phyloP scores from a whole-genome alignment of 192 early-diverging fungal species.

The Rhizoclosmatium sp. region DNA sequence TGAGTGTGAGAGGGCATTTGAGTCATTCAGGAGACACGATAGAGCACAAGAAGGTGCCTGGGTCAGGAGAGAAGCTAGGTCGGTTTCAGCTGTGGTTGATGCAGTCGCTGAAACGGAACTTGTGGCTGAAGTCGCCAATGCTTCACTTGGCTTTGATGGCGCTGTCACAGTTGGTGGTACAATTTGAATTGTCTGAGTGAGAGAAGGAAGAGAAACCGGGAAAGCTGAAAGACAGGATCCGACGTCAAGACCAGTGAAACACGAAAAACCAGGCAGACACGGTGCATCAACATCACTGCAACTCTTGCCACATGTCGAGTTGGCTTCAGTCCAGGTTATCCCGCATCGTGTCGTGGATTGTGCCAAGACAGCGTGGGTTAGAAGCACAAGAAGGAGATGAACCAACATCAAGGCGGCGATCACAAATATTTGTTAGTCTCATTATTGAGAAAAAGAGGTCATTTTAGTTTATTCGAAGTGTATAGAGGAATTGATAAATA shows the following conservation, averaged over 20 bases:
- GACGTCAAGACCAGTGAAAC: neutral
- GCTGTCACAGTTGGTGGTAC: neutral
- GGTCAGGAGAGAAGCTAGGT: too few relatives aligned
- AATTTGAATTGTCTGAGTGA: neutral
- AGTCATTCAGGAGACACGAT: too few relatives aligned
- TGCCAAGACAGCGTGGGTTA: neutral
- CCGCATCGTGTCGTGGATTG: slow-evolving; percentile 3
- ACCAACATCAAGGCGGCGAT: neutral
- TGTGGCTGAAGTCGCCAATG: neutral
- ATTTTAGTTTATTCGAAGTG: neutral
- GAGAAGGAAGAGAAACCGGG: neutral
- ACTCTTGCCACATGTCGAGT: neutral
- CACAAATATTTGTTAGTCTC: neutral
- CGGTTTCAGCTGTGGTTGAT: neutral
- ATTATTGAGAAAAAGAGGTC: neutral
- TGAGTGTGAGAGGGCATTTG: too few relatives aligned
- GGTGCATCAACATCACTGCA: neutral
- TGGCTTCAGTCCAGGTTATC: neutral
- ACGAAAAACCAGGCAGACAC: neutral
- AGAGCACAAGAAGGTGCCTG: too few relatives aligned
- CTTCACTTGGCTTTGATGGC: neutral
- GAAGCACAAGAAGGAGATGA: neutral
- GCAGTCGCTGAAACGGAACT: neutral
- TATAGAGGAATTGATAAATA: neutral
- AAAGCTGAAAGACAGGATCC: neutral